Evolutionary conservation across 2,329 filamentous ascomycete genomes (phyloP).

Genomic region (Apiospora marii): DNA sequence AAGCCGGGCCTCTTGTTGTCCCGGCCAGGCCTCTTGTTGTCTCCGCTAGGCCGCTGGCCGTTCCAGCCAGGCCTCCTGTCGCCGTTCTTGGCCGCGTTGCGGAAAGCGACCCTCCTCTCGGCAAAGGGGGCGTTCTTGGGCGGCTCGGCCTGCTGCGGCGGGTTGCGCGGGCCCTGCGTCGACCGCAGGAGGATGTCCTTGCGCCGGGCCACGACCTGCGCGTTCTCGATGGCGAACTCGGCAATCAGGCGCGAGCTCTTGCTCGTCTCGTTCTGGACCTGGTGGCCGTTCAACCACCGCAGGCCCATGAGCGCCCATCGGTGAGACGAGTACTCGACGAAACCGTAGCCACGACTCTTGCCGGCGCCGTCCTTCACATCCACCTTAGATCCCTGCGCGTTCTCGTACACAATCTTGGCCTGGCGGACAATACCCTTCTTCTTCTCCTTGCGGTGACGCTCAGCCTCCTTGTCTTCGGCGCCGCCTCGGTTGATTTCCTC

Average conservation of each 20-base stretch:
- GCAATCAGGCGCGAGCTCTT: slow-evolving; percentile 91
- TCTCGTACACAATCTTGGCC: slow-evolving; percentile 94
- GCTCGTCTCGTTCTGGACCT: slow-evolving; percentile 67
- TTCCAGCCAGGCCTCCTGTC: not conserved
- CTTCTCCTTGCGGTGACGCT: slow-evolving; percentile 79
- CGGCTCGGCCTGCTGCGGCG: slow-evolving; percentile 26
- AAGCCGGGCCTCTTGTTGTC: slow-evolving; percentile 13
- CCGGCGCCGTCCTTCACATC: slow-evolving; percentile 79
- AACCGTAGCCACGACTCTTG: slow-evolving; percentile 91
- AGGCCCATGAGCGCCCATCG: slow-evolving; percentile 94
- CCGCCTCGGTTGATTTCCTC: slow-evolving; percentile 86
- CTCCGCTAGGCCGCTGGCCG: not conserved
- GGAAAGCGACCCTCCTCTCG: not conserved
- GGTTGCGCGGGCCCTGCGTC: slow-evolving; percentile 37
- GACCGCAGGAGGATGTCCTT: slow-evolving; percentile 58
- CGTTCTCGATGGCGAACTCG: slow-evolving; percentile 98
- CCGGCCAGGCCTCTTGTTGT: slow-evolving; percentile 28
- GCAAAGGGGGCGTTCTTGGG: slow-evolving; percentile 6
- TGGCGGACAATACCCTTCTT: slow-evolving; percentile 89
- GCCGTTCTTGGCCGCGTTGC: not conserved
- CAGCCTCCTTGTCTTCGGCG: slow-evolving; percentile 80
- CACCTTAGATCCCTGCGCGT: slow-evolving; percentile 83
- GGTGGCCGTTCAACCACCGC: slow-evolving; percentile 87
- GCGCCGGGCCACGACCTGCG: slow-evolving; percentile 88
- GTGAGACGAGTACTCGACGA: slow-evolving; percentile 95